Evolutionary conservation across 495 filamentous ascomycete genomes (phyloP).

Genomic region (Poronia punctata): DNA sequence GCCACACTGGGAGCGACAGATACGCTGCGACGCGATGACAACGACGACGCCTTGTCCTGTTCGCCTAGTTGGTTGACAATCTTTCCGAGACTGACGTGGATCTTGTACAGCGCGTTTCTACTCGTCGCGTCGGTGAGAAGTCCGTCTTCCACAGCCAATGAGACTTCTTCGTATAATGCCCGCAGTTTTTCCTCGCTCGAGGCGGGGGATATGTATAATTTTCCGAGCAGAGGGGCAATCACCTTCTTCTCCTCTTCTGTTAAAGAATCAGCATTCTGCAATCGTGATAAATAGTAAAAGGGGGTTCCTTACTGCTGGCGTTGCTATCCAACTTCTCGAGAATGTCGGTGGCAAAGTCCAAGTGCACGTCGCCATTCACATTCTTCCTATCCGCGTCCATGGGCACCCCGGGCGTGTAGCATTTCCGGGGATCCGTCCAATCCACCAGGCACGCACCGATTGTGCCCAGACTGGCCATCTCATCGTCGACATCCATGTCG

Average conservation of each 20-base stretch:
- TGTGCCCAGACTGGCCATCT: constrained; percentile 68
- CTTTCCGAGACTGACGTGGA: constrained; percentile 60
- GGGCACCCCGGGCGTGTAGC: constrained; percentile 61
- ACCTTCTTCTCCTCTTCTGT: constrained; percentile 80
- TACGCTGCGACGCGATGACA: constrained; percentile 28
- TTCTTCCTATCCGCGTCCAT: constrained; percentile 52
- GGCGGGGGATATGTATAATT: constrained; percentile 67
- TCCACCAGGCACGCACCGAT: constrained; percentile 79
- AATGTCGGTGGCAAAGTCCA: constrained; percentile 56
- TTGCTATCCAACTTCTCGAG: constrained; percentile 49
- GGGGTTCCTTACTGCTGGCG: constrained; percentile 52
- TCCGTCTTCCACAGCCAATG: constrained; percentile 61
- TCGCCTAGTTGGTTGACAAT: constrained; percentile 51
- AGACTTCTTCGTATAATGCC: constrained; percentile 48
- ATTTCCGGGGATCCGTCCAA: constrained; percentile 92
- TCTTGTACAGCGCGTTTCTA: constrained; percentile 71
- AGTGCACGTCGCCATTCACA: constrained; percentile 60
- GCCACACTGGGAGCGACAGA: constrained; percentile 15
- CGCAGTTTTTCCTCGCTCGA: constrained; percentile 44
- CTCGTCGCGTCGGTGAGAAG: constrained; percentile 62
- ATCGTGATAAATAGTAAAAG: constrained; percentile 2
- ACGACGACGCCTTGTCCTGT: constrained; percentile 23
- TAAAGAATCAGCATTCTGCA: constrained; percentile 26
- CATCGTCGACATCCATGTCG: constrained; percentile 70
- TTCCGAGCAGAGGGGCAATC: constrained; percentile 68